Evolutionary conservation across 148 eudicot species (phyloP).

Genomic region (Spergularia marina): DNA sequence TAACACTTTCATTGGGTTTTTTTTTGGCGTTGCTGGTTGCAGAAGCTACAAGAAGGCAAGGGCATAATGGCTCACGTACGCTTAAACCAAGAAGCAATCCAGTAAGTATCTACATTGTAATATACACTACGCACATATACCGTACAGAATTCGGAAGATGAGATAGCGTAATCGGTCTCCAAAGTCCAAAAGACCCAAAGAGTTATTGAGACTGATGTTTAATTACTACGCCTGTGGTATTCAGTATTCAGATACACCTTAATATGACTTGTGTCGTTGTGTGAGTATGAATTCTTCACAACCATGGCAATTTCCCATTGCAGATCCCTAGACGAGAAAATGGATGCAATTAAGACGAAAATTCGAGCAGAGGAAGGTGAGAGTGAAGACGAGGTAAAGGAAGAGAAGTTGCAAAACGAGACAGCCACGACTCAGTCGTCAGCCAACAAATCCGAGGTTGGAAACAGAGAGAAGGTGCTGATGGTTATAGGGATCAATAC

Average conservation of each 20-base stretch:
- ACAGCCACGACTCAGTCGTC: neutral
- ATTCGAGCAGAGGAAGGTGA: conserved; percentile 10
- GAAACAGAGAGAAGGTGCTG: conserved; percentile 14
- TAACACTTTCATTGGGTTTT: neutral
- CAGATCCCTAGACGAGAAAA: conserved; percentile 33
- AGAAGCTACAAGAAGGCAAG: conserved; percentile 27
- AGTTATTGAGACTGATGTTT: no score
- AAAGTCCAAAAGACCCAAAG: no score
- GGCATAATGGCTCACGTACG: conserved; percentile 28
- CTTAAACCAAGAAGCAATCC: conserved; percentile 32
- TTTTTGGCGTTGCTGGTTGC: neutral
- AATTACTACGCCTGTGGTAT: no score
- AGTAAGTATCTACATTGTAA: conserved; percentile 22
- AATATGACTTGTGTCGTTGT: no score
- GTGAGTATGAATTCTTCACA: no score
- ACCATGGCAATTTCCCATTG: neutral
- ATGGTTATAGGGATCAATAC: conserved; percentile 31
- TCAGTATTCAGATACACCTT: no score
- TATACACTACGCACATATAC: no score
- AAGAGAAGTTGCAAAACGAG: neutral
- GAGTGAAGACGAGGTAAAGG: neutral
- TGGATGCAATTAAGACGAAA: conserved; percentile 26
- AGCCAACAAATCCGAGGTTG: neutral
- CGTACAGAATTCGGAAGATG: no score
- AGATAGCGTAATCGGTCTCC: no score